Conservation (phyloP, 169 alveolate species). For the Theileria parva region DNA sequence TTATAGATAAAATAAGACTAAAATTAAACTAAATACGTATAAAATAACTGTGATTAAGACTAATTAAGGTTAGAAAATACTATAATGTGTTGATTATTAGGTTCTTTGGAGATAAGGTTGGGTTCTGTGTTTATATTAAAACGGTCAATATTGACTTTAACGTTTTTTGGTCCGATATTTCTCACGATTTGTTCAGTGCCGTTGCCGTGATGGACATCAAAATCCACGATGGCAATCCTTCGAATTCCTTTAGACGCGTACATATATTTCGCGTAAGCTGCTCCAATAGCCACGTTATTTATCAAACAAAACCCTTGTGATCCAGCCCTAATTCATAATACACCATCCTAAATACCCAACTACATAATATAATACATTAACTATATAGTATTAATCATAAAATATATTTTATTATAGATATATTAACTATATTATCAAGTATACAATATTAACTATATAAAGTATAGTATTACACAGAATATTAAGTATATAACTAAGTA, state of each 20-base stretch:
- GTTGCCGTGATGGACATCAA: conserved; percentile 99
- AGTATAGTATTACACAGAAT: too few relatives aligned
- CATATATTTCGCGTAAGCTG: conserved; percentile 91
- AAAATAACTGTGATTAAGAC: too few relatives aligned
- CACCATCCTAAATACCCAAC: too few relatives aligned
- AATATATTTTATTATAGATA: too few relatives aligned
- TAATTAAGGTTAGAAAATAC: not conserved
- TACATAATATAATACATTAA: too few relatives aligned
- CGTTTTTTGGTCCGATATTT: conserved; percentile 76
- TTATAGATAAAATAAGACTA: too few relatives aligned
- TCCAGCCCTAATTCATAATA: conserved; percentile 67
- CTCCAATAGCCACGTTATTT: conserved; percentile 97
- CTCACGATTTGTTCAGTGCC: conserved; percentile 98
- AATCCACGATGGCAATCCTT: conserved; percentile 96
- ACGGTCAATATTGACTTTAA: conserved; percentile 11
- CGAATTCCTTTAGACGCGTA: conserved; percentile 84
- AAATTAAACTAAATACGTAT: too few relatives aligned
- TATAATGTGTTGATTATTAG: not conserved
- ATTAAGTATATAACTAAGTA: too few relatives aligned
- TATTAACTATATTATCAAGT: too few relatives aligned
- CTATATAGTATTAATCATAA: too few relatives aligned
- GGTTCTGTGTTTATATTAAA: not conserved
- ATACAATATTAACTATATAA: too few relatives aligned
- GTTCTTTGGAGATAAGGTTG: not conserved
- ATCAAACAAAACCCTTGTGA: conserved; percentile 97